Conservation (phyloP, 1,139 yeast species). For the Yamadazyma atmosphaerica region DNA sequence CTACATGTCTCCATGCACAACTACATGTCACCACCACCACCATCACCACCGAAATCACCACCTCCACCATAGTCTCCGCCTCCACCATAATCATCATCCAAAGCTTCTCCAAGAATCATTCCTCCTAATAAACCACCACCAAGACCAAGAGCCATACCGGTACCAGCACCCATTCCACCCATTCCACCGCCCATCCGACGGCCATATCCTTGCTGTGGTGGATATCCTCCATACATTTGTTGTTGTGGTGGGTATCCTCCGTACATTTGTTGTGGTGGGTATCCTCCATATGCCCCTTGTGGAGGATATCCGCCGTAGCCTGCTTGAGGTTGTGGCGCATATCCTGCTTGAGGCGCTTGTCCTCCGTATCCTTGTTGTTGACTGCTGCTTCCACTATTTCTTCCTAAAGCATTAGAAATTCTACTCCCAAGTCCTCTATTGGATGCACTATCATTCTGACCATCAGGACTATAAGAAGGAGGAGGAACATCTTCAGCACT, state of each 20-base stretch:
- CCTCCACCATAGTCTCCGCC: slow-evolving; percentile 25
- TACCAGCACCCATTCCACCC: slow-evolving; percentile 33
- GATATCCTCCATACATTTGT: slow-evolving; percentile 14
- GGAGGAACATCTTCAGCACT: slow-evolving; percentile 33
- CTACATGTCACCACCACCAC: too few species aligned
- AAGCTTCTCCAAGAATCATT: slow-evolving; percentile 49
- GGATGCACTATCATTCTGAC: background rate
- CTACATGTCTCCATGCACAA: slow-evolving; percentile 1
- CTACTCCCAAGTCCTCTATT: slow-evolving; percentile 1
- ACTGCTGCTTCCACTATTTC: slow-evolving; percentile 5
- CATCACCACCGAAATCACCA: slow-evolving; percentile 20
- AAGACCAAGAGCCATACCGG: slow-evolving; percentile 57
- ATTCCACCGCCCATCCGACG: slow-evolving; percentile 20
- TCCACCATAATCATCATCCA: slow-evolving; percentile 29
- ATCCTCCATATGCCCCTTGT: slow-evolving; percentile 20
- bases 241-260: slow-evolving; percentile 19
- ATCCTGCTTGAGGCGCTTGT: slow-evolving; percentile 18
- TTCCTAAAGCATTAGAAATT: slow-evolving; percentile 1
- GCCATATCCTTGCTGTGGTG: slow-evolving; percentile 15
- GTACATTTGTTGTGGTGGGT: slow-evolving; percentile 21
- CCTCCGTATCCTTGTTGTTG: slow-evolving; percentile 22
- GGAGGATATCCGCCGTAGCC: slow-evolving; percentile 23
- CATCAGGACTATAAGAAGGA: slow-evolving; percentile 33
- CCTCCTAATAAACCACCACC: slow-evolving; percentile 86
- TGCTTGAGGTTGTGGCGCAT: slow-evolving; percentile 12